Percentiles rank a stretch among this genome's conserved stretches.
phyloP scores from a whole-genome alignment of 1,139 yeast genomes.

The Pichia kudriavzevii region DNA sequence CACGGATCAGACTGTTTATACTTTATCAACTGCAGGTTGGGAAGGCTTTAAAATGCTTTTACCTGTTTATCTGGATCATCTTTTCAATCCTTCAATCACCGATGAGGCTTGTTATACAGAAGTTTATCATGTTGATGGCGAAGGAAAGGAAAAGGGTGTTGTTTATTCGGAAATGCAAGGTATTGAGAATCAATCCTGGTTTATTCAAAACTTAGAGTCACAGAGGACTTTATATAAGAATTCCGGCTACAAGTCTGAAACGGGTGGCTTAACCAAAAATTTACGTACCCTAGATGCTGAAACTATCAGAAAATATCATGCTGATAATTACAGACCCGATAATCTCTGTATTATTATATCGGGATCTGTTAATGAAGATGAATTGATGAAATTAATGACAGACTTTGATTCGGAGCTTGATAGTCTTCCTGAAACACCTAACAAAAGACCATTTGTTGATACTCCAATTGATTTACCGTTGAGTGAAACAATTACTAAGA shows the following conservation, averaged over 20 bases:
- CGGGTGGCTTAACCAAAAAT: constrained; percentile 84
- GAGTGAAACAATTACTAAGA: constrained; percentile 33
- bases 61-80: constrained; percentile 87
- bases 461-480: constrained; percentile 42
- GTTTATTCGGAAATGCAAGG: constrained; percentile 98
- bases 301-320: constrained; percentile 70
- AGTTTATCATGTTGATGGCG: constrained; percentile 89
- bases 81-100: constrained; percentile 76
- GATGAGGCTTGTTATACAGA: constrained; percentile 91
- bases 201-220: constrained; percentile 53
- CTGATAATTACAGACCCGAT: constrained; percentile 66
- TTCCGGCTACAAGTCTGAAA: constrained; percentile 85
- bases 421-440: constrained; percentile 31
- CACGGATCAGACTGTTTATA: constrained; percentile 92
- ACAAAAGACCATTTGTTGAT: constrained; percentile 75
- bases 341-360: constrained; percentile 76
- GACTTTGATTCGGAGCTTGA: constrained; percentile 57
- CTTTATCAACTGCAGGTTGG: constrained; percentile 93
- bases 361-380: constrained; percentile 74
- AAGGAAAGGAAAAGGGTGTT: constrained; percentile 90
- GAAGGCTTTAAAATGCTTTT: constrained; percentile 78
- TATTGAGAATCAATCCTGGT: constrained; percentile 74
- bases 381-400: constrained; percentile 52
- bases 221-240: constrained; percentile 54
- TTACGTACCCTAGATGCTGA: constrained; percentile 67